These are phyloP conservation scores for Alternaria rosae DNA, from an alignment of 2,329 filamentous ascomycete genomes.

Conservation along the genomic window DNA sequence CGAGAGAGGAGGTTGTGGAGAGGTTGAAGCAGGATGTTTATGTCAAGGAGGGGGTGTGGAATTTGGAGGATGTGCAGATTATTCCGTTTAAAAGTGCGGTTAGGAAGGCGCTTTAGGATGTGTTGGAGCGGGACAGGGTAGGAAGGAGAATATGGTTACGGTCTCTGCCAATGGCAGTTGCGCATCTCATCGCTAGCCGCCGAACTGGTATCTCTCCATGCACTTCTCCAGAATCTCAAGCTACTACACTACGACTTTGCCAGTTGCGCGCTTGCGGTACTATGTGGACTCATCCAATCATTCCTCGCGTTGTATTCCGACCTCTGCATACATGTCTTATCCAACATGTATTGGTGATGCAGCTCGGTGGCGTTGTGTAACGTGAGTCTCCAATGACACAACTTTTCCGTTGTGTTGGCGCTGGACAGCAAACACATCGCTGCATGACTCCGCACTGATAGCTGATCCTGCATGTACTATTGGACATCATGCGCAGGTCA, in stretches of 20 bases:
- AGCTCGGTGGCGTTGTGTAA: background rate
- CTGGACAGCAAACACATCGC: background rate
- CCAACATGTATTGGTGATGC: background rate
- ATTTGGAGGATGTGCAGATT: constrained; percentile 61
- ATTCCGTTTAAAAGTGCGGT: constrained; percentile 59
- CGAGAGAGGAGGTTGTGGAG: constrained; percentile 73
- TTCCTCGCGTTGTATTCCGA: background rate
- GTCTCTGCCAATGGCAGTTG: background rate
- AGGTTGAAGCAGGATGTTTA: constrained; percentile 77
- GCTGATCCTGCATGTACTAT: background rate
- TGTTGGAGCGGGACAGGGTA: accelerated
- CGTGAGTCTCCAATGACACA: background rate
- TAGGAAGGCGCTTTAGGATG: constrained; percentile 51
- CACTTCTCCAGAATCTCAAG: background rate
- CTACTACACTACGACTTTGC: background rate
- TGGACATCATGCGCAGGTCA: background rate
- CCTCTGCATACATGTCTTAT: background rate
- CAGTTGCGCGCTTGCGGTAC: background rate
- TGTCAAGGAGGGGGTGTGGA: constrained; percentile 76
- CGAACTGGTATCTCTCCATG: accelerated
- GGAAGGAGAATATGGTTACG: background rate
- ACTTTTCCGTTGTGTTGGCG: background rate
- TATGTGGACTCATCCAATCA: background rate
- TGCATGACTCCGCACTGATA: background rate
- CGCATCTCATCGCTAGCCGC: background rate